These are phyloP conservation scores for Symbiodinium natans DNA, from an alignment of 73 alveolate species.

Conservation along the genomic window DNA sequence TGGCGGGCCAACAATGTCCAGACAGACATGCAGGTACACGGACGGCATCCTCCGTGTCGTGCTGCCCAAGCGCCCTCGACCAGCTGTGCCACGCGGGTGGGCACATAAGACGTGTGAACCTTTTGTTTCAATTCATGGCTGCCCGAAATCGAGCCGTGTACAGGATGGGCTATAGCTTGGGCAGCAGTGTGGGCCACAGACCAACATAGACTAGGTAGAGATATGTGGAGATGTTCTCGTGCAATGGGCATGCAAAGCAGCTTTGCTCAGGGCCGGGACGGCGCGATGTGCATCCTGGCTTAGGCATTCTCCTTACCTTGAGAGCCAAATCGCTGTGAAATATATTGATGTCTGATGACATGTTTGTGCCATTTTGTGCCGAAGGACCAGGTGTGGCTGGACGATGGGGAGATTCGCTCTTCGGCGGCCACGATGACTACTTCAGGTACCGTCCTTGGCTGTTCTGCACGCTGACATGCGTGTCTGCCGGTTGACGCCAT, in stretches of 20 bases:
- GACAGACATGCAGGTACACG: slow-evolving; percentile 48
- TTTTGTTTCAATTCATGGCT: neutral
- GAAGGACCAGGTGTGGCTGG: slow-evolving; percentile 57
- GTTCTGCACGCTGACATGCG: no score
- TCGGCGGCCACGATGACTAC: slow-evolving; percentile 87
- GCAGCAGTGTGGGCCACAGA: neutral
- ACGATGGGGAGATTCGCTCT: slow-evolving; percentile 85
- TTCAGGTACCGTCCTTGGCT: slow-evolving; percentile 40
- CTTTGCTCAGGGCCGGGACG: neutral
- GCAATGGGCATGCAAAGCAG: neutral
- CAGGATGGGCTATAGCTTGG: slow-evolving; percentile 14
- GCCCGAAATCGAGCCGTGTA: neutral
- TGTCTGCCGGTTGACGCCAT: no score
- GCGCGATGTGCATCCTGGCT: neutral
- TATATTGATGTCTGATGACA: no score
- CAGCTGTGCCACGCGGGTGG: neutral
- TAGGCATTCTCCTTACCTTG: neutral
- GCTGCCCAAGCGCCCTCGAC: slow-evolving; percentile 29
- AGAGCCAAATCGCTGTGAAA: no score
- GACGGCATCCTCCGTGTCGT: slow-evolving; percentile 52
- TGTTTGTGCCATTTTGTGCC: no score
- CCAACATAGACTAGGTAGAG: no score
- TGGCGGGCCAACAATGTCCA: no score
- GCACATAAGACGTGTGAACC: no score
- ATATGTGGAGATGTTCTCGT: no score